These are phyloP conservation scores for Laburnicola sp. DNA, from an alignment of 2,329 filamentous ascomycete species.

Conservation along the genomic window DNA sequence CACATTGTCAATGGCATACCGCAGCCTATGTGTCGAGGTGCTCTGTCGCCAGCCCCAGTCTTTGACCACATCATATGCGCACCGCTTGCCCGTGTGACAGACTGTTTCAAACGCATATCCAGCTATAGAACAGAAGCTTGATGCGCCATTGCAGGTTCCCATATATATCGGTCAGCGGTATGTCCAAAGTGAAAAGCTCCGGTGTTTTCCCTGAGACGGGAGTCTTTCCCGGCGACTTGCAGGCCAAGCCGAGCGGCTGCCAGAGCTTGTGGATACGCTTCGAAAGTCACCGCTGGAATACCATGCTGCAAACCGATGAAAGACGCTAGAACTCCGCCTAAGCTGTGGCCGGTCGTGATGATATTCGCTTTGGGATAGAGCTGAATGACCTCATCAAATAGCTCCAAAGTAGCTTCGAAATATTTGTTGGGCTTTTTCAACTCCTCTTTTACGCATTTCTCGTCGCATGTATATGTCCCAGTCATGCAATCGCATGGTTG, in stretches of 20 bases:
- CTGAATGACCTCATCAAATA: slow-evolving; percentile 38
- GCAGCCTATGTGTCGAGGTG: slow-evolving; percentile 36
- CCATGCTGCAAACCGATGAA: slow-evolving; percentile 40
- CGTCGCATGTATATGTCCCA: slow-evolving; percentile 40
- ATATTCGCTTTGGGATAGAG: slow-evolving; percentile 40
- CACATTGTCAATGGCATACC: slow-evolving; percentile 42
- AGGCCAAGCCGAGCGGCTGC: slow-evolving; percentile 40
- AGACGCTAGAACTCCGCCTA: slow-evolving; percentile 42
- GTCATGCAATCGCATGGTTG: slow-evolving; percentile 43
- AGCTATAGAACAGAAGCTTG: slow-evolving; percentile 42
- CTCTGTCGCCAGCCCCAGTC: slow-evolving; percentile 44
- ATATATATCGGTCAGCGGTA: slow-evolving; percentile 42
- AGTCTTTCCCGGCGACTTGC: slow-evolving; percentile 32
- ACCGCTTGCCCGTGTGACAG: slow-evolving; percentile 42
- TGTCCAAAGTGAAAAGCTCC: slow-evolving; percentile 44
- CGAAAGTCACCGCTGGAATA: slow-evolving; percentile 39
- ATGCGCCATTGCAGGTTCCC: slow-evolving; percentile 42
- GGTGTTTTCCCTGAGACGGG: slow-evolving; percentile 38
- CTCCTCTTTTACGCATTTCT: slow-evolving; percentile 39
- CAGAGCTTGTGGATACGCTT: slow-evolving; percentile 42
- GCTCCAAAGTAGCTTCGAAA: slow-evolving; percentile 37
- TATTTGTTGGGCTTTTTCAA: slow-evolving; percentile 38
- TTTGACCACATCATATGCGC: slow-evolving; percentile 43
- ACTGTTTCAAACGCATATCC: slow-evolving; percentile 43
- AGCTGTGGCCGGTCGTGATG: slow-evolving; percentile 40